Evolutionary conservation across 345 rosid genomes (phyloP), one percentile per base, ranked within the genome.

Genomic region (Kernera saxatilis): DNA sequence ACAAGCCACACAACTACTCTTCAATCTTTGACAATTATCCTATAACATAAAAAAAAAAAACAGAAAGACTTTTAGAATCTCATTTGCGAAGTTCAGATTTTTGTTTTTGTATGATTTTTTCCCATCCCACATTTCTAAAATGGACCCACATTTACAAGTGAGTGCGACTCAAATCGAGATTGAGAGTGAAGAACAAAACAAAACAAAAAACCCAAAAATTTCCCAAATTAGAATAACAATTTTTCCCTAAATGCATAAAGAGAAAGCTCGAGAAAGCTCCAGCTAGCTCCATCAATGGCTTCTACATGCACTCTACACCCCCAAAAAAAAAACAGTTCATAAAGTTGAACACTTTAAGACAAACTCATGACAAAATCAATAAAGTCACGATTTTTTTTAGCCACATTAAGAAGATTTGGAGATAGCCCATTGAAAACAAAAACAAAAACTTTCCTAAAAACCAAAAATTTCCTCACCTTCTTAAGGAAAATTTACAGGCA

Each of bases 281-380:
- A 40, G 63, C 13, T 41, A 74, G 17, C 62, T 74, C 26, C 23
- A 45, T 48, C 58, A 70, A 76, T 70, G 71, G 79, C 66, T 37
- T 70, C 14, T 46, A 55, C 75, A 64, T 69, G 75, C 79, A 70
- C 46, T 13, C 44, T 6, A 44, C 3, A 40, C 29, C 13, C 35
- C 11, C 36, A 39, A 12, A 4, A 22, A 14, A 15, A 45, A 45
- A n/a, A 15, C 22, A 27, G 41, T 39, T 44, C n/a, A 62, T 55
- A 45, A 69, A 63, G 60, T 13, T 69, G 15, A 48, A 76, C 25
- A 62, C 75, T 75, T 75, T 53, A 74, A 54, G 1, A 63, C 49
- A 64, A 76, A 70, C 75, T 52, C 75, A 76, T 75, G 75, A 64
- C 61, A 25, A 61, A 23, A 40, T 2, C 64, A 52, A 75, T 22